phyloP scores from a whole-genome alignment of 129 eudicot genomes.

The Flaveria robusta region DNA sequence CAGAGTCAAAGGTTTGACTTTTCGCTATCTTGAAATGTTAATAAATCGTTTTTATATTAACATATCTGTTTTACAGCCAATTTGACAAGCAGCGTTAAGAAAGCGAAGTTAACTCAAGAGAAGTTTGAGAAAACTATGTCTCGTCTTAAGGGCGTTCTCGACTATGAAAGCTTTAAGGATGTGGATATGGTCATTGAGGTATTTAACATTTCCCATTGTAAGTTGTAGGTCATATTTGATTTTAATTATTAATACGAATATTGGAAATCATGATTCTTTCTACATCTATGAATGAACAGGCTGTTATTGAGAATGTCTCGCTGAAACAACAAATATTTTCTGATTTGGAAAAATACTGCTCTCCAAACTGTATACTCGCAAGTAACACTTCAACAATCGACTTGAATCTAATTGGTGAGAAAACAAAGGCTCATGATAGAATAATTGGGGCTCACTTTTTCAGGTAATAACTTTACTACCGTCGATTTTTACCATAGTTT shows the following conservation, averaged over 20 bases:
- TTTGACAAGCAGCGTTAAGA: conserved; percentile 90
- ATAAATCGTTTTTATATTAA: conserved; percentile 2
- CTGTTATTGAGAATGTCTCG: conserved; percentile 70
- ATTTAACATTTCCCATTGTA: conserved; percentile 7
- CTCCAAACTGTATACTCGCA: conserved; percentile 71
- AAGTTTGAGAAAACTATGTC: conserved; percentile 82
- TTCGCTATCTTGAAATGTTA: conserved; percentile 4
- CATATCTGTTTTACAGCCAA: conserved; percentile 52
- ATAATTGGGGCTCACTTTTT: conserved; percentile 96
- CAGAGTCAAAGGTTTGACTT: conserved; percentile 78
- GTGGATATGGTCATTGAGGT: conserved; percentile 99
- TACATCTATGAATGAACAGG: conserved; percentile 46
- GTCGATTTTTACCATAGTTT: neutral
- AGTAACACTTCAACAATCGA: conserved; percentile 75
- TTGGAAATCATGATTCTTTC: neutral
- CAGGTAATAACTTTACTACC: conserved; percentile 55
- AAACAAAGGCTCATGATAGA: conserved; percentile 64
- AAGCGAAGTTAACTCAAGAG: conserved; percentile 75
- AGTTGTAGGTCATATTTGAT: neutral
- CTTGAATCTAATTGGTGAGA: conserved; percentile 70
- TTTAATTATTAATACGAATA: neutral
- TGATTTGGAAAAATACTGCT: conserved; percentile 69
- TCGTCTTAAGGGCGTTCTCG: conserved; percentile 73
- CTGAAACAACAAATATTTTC: conserved; percentile 75
- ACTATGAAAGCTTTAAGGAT: conserved; percentile 83